Percentiles rank a stretch among this genome's conserved stretches.
phyloP scores from a whole-genome alignment of 495 filamentous ascomycete genomes.

The Talaromyces adpressus region DNA sequence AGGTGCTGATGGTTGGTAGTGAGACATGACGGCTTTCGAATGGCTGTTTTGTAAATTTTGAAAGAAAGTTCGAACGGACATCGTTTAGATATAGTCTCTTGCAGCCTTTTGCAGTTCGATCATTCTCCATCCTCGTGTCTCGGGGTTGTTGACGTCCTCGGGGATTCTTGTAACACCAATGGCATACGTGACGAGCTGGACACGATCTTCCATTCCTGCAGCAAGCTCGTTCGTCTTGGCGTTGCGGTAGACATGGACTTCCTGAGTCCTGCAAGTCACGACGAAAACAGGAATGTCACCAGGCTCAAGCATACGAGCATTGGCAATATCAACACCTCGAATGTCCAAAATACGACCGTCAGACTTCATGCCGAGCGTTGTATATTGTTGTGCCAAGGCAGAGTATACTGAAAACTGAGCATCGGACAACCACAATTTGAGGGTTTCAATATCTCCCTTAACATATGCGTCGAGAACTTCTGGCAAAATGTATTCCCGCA shows the following conservation, averaged over 20 bases:
- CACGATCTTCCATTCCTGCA: conserved; percentile 98
- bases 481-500: conserved; percentile 95
- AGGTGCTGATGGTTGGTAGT: neutral
- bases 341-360: conserved; percentile 95
- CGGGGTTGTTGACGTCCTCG: conserved; percentile 93
- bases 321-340: conserved; percentile 82
- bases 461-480: conserved; percentile 98
- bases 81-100: conserved; percentile 77
- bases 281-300: conserved; percentile 97
- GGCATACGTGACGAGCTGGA: conserved; percentile 95
- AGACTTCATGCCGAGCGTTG: conserved; percentile 82
- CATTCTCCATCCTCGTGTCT: conserved; percentile 92
- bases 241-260: conserved; percentile 94
- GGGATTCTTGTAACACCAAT: conserved; percentile 90
- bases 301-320: conserved; percentile 87
- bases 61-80: neutral
- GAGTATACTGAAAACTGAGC: conserved; percentile 93
- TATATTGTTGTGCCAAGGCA: conserved; percentile 90
- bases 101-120: conserved; percentile 99
- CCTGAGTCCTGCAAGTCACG: conserved; percentile 91
- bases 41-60: neutral
- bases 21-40: neutral
- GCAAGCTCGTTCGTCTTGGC: conserved; percentile 81
- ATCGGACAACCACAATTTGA: conserved; percentile 91
- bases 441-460: conserved; percentile 83